These are phyloP conservation scores for Stephanodiscus minutulus DNA, from an alignment of 108 stramenopile species.

Conservation along the genomic window DNA sequence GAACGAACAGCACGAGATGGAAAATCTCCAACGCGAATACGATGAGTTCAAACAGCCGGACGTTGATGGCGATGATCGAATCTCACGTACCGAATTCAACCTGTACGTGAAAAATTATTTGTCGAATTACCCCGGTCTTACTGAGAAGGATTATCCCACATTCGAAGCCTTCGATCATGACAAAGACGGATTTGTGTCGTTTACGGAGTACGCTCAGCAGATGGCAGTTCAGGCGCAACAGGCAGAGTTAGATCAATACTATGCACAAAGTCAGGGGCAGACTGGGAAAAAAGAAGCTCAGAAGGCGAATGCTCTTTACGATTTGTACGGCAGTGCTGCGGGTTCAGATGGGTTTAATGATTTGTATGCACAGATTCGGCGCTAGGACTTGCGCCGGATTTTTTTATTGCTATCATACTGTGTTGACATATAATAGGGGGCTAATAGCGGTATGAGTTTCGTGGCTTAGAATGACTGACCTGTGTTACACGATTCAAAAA, in stretches of 20 bases:
- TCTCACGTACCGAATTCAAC: conserved; percentile 92
- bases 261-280: conserved; percentile 48
- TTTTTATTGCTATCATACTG: not conserved
- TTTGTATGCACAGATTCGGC: conserved; percentile 51
- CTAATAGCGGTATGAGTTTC: conserved; percentile 43
- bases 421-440: conserved; percentile 9
- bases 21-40: conserved; percentile 91
- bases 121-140: conserved; percentile 87
- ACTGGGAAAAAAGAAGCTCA: conserved; percentile 45
- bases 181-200: conserved; percentile 90
- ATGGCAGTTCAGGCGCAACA: conserved; percentile 87
- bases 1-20: conserved; percentile 77
- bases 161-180: conserved; percentile 97
- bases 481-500: conserved; percentile 19
- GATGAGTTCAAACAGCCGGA: conserved; percentile 99
- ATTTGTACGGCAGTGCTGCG: conserved; percentile 47
- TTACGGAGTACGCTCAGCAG: conserved; percentile 91
- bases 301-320: conserved; percentile 48
- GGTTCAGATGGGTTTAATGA: conserved; percentile 48
- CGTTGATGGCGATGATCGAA: conserved; percentile 93
- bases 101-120: conserved; percentile 95
- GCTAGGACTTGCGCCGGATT: conserved; percentile 2
- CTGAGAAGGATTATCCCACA: conserved; percentile 92
- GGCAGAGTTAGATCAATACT: conserved; percentile 70
- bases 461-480: conserved; percentile 48